Base-by-base conservation (phyloP, 2,329 filamentous ascomycete species). In the Hypoxylon sp. region DNA sequence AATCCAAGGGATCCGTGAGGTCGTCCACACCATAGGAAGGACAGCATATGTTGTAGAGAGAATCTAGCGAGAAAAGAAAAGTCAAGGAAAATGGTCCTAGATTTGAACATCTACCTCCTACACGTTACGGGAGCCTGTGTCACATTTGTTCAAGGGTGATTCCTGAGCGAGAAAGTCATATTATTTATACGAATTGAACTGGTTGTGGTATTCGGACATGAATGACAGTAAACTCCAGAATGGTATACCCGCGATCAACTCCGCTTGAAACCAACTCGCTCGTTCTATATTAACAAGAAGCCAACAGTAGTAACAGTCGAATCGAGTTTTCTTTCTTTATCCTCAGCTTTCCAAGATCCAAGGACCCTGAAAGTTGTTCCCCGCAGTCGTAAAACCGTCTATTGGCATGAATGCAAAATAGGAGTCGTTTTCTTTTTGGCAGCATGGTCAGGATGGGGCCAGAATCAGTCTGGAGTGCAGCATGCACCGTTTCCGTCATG, bases 201-300 rank as follows among this genome's bases (percentile, higher is more conserved):
- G 42, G 48, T 58, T 55, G 46, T 68, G 59, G 48, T 59, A 67
- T 69, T 71, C 48, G 69, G 65, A 72, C 63, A 48, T 72, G 68
- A 72, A 72, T 58, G 72, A 74, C 53, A 75, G 72, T 74, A 57
- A 69, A 70, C 67, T 68, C 68, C 42, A 67, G 48, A 70, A 62
- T 67, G 53, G 59, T 70, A 72, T 61, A 42, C 60, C 48, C 65
- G 37, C 46, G 53, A 56, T 65, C 63, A 70, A 69, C 61, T 70
- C 65, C 66, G 57, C 56, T 33, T 17, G 54, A 60, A 52, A 46
- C 65, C 52, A 65, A 62, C 61, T 68, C 61, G 65, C 68, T 58
- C 59, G 61, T 65, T 51, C 48, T 54, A 62, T 52, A 29, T 58
- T 61, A 62, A 60, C 39, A 58, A 58, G 50, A 54, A 57, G 55